Conservation (phyloP, 2,329 filamentous ascomycete genomes). For the Penicillium sp. region DNA sequence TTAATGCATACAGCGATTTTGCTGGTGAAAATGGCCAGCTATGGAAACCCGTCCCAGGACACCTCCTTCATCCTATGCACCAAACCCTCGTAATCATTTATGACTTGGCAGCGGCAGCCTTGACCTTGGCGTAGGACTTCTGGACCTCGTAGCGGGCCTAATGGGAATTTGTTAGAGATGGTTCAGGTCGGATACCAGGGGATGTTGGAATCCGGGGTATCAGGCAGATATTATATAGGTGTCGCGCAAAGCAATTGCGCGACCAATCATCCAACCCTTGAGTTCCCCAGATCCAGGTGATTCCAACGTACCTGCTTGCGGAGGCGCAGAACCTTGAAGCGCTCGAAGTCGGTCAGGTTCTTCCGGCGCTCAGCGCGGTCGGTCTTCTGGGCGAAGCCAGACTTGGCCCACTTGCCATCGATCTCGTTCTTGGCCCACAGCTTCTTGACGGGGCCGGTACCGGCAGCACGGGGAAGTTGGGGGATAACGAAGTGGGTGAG, state of each 20-base stretch:
- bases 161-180: slow-evolving; percentile 10
- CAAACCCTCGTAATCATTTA: slow-evolving; percentile 43
- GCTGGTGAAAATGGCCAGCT: slow-evolving; percentile 41
- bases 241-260: neutral
- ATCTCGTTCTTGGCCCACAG: slow-evolving; percentile 90
- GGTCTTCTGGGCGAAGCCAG: slow-evolving; percentile 92
- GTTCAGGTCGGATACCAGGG: neutral
- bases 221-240: neutral
- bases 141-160: slow-evolving; percentile 90
- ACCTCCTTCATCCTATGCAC: slow-evolving; percentile 48
- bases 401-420: slow-evolving; percentile 89
- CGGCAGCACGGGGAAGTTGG: slow-evolving; percentile 81
- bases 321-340: slow-evolving; percentile 99
- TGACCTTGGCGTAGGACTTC: slow-evolving; percentile 94
- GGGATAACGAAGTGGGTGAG: slow-evolving; percentile 87
- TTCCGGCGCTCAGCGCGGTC: slow-evolving; percentile 82
- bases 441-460: slow-evolving; percentile 80
- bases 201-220: neutral
- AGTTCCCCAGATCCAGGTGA: neutral
- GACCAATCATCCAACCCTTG: neutral
- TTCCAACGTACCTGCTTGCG: slow-evolving; percentile 84
- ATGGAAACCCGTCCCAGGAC: slow-evolving; percentile 42
- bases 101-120: slow-evolving; percentile 73
- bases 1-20: slow-evolving; percentile 46
- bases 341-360: slow-evolving; percentile 95